A percentile compares a stretch with the other conserved stretches of the same genome.
phyloP scores from a whole-genome alignment of 2,329 filamentous ascomycete species.

The Fusarium protoensiforme region DNA sequence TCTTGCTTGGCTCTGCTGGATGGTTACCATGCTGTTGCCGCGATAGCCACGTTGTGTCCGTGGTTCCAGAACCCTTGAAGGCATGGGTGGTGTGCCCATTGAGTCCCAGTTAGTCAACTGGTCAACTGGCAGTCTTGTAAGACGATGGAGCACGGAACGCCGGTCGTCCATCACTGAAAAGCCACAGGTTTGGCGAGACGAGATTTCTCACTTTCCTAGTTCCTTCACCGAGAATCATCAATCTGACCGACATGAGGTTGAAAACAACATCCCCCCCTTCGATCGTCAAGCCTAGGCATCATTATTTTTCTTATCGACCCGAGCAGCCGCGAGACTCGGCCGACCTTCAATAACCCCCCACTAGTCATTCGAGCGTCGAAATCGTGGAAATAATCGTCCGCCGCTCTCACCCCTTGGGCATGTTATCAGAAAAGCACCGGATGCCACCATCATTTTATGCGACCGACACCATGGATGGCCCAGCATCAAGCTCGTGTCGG shows the following conservation, averaged over 20 bases:
- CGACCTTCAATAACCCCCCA: neutral
- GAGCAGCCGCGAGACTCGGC: neutral
- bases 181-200: neutral
- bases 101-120: neutral
- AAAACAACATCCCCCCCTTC: neutral
- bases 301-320: neutral
- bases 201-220: neutral
- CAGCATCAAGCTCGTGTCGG: neutral
- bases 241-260: neutral
- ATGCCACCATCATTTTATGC: neutral
- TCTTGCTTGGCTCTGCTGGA: constrained; percentile 3
- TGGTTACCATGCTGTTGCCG: constrained; percentile 16
- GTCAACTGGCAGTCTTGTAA: neutral
- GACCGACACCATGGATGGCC: neutral
- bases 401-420: neutral
- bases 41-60: constrained; percentile 27
- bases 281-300: neutral
- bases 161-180: neutral
- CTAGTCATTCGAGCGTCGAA: neutral
- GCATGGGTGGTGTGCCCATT: neutral
- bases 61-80: neutral
- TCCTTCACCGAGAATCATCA: neutral
- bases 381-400: neutral
- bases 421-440: neutral
- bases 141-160: neutral